A percentile compares a stretch with the other conserved stretches of the same genome.
phyloP scores from a whole-genome alignment of 2,329 filamentous ascomycete species.

The Aschersonia sp. region DNA sequence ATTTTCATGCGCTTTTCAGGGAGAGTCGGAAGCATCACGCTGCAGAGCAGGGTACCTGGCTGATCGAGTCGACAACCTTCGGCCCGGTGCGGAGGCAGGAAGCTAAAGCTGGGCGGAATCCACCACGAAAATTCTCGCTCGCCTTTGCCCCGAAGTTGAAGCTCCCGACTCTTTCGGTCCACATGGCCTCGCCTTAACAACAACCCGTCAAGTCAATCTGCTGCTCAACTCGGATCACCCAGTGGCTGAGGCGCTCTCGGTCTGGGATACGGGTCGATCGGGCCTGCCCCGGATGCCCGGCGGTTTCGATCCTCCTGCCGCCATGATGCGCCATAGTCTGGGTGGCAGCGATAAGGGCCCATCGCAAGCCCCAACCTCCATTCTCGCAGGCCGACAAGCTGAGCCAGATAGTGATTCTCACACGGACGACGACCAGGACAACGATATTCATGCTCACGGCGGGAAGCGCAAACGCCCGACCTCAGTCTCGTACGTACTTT shows the following conservation, averaged over 20 bases:
- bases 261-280: neutral
- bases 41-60: neutral
- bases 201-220: slow-evolving; percentile 1
- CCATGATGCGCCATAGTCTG: slow-evolving; percentile 10
- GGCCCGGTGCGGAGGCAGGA: neutral
- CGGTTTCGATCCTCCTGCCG: neutral
- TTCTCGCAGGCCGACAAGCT: slow-evolving; percentile 16
- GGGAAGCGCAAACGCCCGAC: slow-evolving; percentile 46
- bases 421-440: slow-evolving; percentile 31
- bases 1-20: no score
- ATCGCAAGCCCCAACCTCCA: slow-evolving; percentile 10
- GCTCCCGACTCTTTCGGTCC: neutral
- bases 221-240: neutral
- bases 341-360: slow-evolving; percentile 6
- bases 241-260: neutral
- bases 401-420: slow-evolving; percentile 35
- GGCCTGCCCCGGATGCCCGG: neutral
- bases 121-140: slow-evolving; percentile 2
- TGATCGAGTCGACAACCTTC: neutral
- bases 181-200: slow-evolving; percentile 1
- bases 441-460: slow-evolving; percentile 16
- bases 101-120: neutral
- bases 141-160: slow-evolving; percentile 5
- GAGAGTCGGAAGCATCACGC: neutral
- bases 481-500: slow-evolving; percentile 38